Conservation (phyloP, 202 grass and related monocot genomes). For the Elaeis oleifera region DNA sequence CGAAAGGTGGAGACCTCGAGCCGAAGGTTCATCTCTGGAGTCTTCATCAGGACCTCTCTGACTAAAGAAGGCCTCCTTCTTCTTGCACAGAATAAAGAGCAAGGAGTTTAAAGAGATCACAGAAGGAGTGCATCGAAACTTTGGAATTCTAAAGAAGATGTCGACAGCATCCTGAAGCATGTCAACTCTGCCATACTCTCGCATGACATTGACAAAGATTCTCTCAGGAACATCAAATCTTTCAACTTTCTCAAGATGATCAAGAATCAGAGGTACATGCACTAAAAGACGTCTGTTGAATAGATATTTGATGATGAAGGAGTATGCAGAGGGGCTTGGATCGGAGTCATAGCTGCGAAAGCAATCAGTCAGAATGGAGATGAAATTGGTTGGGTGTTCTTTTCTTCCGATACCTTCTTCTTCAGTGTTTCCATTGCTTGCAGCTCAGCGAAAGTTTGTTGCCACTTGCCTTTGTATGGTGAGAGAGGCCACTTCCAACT, state of each 20-base stretch:
- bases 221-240: conserved; percentile 11
- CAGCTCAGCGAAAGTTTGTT: background rate
- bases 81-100: conserved; percentile 26
- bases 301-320: conserved; percentile 9
- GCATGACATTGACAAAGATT: conserved; percentile 24
- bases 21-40: conserved; percentile 23
- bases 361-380: conserved; percentile 10
- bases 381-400: background rate
- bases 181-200: conserved; percentile 4
- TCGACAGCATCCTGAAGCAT: conserved; percentile 20
- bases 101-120: conserved; percentile 17
- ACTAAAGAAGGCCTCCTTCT: conserved; percentile 24
- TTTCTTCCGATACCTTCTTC: conserved; percentile 9
- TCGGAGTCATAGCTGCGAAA: conserved; percentile 6
- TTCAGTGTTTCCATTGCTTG: conserved; percentile 14
- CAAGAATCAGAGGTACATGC: conserved; percentile 2
- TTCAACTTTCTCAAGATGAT: conserved; percentile 11
- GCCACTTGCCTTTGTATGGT: conserved; percentile 7
- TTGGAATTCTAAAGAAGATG: conserved; percentile 32
- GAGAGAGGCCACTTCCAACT: conserved; percentile 2
- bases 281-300: background rate
- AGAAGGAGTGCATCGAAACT: conserved; percentile 15
- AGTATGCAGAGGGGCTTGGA: conserved; percentile 13
- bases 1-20: conserved; percentile 33
- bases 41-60: conserved; percentile 30